A percentile compares a stretch with the other conserved stretches of the same genome.
phyloP scores from a whole-genome alignment of 2,329 filamentous ascomycete species.

The Colletotrichum falcatum region DNA sequence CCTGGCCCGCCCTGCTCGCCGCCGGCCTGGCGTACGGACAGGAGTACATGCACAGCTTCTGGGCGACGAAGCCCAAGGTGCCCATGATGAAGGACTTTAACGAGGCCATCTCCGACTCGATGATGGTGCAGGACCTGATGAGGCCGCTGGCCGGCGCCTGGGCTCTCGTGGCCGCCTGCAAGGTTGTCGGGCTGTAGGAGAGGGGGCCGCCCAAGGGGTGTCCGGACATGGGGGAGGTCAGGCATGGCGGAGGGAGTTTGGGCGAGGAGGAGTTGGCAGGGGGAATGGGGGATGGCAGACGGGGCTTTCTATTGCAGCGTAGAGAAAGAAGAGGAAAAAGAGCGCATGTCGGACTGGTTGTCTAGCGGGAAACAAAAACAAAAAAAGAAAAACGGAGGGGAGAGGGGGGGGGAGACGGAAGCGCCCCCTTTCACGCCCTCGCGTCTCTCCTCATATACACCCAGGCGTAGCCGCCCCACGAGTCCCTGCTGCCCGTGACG shows the following conservation, averaged over 20 bases:
- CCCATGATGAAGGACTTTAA: slow-evolving; percentile 48
- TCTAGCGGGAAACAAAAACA: no score
- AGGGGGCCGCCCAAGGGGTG: no score
- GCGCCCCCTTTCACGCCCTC: neutral
- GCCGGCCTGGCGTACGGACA: slow-evolving; percentile 38
- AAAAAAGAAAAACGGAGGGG: no score
- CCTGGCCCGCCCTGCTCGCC: slow-evolving; percentile 43
- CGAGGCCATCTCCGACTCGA: slow-evolving; percentile 46
- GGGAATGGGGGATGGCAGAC: no score
- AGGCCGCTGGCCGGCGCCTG: slow-evolving; percentile 41
- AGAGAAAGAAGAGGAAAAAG: no score
- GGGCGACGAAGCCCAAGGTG: slow-evolving; percentile 47
- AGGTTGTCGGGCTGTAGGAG: slow-evolving; percentile 40
- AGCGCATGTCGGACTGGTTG: no score
- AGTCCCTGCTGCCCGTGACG: slow-evolving; percentile 41
- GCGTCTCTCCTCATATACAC: slow-evolving; percentile 50
- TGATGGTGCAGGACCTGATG: slow-evolving; percentile 42
- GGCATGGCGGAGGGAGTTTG: no score
- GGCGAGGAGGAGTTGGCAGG: no score
- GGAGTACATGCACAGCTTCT: slow-evolving; percentile 47
- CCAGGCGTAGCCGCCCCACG: slow-evolving; percentile 42
- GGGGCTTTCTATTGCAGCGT: no score
- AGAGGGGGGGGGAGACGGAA: neutral
- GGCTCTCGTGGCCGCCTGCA: slow-evolving; percentile 44
- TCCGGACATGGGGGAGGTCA: neutral